Conservation (phyloP, 257 asterid species). For the Capsicum rhomboideum region DNA sequence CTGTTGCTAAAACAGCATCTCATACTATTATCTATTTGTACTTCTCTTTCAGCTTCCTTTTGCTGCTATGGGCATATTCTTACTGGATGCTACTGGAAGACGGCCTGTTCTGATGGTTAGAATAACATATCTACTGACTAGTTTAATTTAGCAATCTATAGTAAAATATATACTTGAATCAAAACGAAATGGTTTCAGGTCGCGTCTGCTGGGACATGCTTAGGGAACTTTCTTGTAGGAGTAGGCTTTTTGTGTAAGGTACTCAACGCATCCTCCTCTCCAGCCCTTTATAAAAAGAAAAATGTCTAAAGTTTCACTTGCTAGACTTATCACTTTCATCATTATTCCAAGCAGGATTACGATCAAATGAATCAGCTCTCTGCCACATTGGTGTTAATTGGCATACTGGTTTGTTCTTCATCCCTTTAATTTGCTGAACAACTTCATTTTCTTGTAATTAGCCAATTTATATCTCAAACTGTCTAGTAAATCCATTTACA, state of each 20-base stretch:
- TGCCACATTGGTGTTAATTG: conserved; percentile 2
- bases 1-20: background rate
- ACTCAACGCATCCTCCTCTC: background rate
- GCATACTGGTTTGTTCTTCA: conserved; percentile 11
- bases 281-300: background rate
- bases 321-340: background rate
- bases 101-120: conserved; percentile 28
- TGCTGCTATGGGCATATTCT: conserved; percentile 13
- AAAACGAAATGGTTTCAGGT: conserved; percentile 1
- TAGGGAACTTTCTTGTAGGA: conserved; percentile 19
- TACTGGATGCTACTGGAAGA: conserved; percentile 23
- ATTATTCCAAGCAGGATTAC: background rate
- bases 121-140: background rate
- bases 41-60: conserved; percentile 21
- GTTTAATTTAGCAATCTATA: background rate
- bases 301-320: background rate
- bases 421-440: background rate
- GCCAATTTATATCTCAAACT: background rate
- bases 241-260: conserved; percentile 23
- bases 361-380: background rate
- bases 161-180: background rate
- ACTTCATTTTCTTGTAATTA: background rate
- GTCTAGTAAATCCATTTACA: background rate
- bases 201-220: conserved; percentile 26
- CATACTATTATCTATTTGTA: background rate